These are phyloP conservation scores for Panicum virgatum DNA, from an alignment of 202 grass and related monocot species.

Conservation along the genomic window DNA sequence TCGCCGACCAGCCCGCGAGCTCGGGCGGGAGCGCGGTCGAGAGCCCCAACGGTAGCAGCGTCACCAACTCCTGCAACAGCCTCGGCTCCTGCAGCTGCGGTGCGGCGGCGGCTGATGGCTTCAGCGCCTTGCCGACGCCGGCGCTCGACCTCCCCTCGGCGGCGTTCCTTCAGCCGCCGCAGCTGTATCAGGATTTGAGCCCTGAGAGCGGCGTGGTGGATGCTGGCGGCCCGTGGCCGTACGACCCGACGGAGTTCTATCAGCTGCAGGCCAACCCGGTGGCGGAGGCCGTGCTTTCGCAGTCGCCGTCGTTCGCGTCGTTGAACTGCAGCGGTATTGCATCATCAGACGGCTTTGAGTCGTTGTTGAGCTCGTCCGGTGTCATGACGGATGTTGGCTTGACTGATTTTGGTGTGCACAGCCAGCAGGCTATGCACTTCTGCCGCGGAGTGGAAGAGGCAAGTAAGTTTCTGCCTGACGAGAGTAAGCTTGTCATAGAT, in stretches of 20 bases:
- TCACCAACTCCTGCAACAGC: constrained; percentile 35
- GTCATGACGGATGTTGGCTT: constrained; percentile 34
- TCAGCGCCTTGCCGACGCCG: not conserved
- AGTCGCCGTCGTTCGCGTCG: constrained; percentile 56
- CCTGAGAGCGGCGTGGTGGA: constrained; percentile 40
- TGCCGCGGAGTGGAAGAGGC: constrained; percentile 63
- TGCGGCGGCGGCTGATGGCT: not conserved
- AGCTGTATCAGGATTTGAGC: constrained; percentile 38
- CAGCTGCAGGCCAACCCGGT: constrained; percentile 49
- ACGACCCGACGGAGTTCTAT: constrained; percentile 42
- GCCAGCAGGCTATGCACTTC: constrained; percentile 65
- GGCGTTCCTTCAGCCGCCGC: constrained; percentile 37
- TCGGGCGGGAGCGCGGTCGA: constrained; percentile 41
- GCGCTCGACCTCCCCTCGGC: constrained; percentile 22
- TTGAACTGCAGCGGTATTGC: constrained; percentile 41
- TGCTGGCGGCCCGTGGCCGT: constrained; percentile 29
- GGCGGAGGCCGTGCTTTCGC: constrained; percentile 46
- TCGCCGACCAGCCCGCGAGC: constrained; percentile 43
- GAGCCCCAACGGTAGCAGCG: constrained; percentile 46
- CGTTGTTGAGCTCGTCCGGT: constrained; percentile 29
- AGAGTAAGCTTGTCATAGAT: constrained; percentile 72
- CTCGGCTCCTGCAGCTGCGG: constrained; percentile 28
- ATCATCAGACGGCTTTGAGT: constrained; percentile 37
- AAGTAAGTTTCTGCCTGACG: constrained; percentile 70
- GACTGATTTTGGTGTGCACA: constrained; percentile 50